A percentile compares a stretch with the other conserved stretches of the same genome.
Evolutionary conservation across 208 protist genomes (phyloP).

Genomic region (Strigomonas galati): DNA sequence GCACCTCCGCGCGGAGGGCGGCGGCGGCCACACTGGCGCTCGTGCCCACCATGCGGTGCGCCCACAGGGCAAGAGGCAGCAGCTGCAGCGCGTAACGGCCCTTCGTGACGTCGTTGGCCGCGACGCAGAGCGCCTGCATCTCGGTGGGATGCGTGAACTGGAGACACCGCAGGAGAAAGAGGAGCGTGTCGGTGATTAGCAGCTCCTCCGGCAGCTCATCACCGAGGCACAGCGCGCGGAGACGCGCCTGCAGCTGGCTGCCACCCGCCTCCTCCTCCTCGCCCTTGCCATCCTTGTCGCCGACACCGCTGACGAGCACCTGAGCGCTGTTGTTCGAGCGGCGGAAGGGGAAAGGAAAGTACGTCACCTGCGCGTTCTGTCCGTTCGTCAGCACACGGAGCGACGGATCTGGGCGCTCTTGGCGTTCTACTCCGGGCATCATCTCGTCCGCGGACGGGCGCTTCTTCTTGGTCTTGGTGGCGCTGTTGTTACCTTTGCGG

Average conservation of each 20-base stretch:
- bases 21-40: constrained; percentile 9
- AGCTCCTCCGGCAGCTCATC: constrained; percentile 44
- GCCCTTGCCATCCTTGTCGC: not conserved
- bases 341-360: not conserved
- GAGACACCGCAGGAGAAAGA: constrained; percentile 41
- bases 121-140: constrained; percentile 30
- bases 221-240: constrained; percentile 23
- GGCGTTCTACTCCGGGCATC: no score
- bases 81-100: constrained; percentile 51
- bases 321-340: not conserved
- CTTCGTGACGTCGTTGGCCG: constrained; percentile 45
- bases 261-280: not conserved
- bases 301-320: not conserved
- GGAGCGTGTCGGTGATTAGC: constrained; percentile 31
- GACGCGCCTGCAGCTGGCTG: constrained; percentile 21
- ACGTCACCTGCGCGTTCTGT: not conserved
- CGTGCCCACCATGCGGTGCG: constrained; percentile 27
- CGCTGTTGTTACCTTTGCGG: not conserved
- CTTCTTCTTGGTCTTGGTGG: not conserved
- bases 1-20: not conserved
- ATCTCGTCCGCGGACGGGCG: no score
- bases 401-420: not conserved
- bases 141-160: constrained; percentile 33
- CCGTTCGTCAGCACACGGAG: not conserved
- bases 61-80: constrained; percentile 46